Conservation (phyloP, 108 stramenopile species). For the Schizochytrium sp. region DNA sequence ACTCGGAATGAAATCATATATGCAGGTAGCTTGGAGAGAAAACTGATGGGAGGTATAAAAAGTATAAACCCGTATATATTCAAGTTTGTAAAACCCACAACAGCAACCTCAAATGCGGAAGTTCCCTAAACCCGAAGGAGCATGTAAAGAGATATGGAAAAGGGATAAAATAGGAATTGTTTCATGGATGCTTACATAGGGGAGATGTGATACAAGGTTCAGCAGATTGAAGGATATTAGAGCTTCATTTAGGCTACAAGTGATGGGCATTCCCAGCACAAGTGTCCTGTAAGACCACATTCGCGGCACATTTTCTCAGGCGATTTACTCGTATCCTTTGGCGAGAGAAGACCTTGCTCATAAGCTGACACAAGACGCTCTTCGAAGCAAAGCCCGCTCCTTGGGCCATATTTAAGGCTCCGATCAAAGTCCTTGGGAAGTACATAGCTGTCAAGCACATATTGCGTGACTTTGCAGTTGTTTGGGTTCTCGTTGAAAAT, state of each 20-base stretch:
- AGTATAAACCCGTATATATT: too few species aligned
- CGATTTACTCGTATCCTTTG: not conserved
- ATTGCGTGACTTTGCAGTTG: constrained; percentile 54
- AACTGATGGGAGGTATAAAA: too few species aligned
- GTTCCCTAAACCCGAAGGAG: too few species aligned
- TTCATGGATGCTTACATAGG: too few species aligned
- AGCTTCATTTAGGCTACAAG: not conserved
- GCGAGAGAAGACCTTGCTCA: constrained; percentile 16
- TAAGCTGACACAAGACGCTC: constrained; percentile 44
- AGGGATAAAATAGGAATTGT: too few species aligned
- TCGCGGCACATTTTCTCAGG: constrained; percentile 14
- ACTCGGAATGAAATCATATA: too few species aligned
- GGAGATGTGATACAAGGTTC: too few species aligned
- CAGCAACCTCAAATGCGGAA: too few species aligned
- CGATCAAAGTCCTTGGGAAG: constrained; percentile 50
- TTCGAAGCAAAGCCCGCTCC: constrained; percentile 6
- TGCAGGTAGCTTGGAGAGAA: too few species aligned
- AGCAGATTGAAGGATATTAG: too few species aligned
- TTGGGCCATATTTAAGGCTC: not conserved
- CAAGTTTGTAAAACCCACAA: too few species aligned
- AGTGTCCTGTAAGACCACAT: constrained; percentile 50
- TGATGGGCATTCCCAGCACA: constrained; percentile 44
- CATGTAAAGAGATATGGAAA: too few species aligned
- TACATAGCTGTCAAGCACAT: constrained; percentile 9
- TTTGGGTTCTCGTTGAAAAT: constrained; percentile 48